phyloP scores from a whole-genome alignment of 148 eudicot genomes.

The Mesembryanthemum crystallinum region DNA sequence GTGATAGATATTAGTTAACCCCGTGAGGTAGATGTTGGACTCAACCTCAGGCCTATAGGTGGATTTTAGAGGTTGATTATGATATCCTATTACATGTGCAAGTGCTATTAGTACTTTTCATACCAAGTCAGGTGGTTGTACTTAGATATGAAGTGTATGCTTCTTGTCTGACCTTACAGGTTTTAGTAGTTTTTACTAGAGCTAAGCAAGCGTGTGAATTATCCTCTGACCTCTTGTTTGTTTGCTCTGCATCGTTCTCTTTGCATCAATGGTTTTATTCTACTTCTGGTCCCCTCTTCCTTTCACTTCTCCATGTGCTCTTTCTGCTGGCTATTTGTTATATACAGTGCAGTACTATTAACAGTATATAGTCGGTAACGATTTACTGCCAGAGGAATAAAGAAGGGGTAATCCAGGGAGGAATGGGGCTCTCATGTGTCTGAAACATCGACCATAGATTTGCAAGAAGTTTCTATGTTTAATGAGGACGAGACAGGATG shows the following conservation, averaged over 20 bases:
- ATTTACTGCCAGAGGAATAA: too few species aligned
- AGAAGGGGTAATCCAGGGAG: too few species aligned
- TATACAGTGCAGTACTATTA: background rate
- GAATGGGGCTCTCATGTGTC: too few species aligned
- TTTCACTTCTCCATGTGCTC: too few species aligned
- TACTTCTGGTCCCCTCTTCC: background rate
- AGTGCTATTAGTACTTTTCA: background rate
- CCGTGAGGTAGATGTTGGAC: background rate
- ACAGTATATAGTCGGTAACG: too few species aligned
- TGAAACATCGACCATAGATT: too few species aligned
- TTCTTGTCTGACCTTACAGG: background rate
- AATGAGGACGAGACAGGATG: too few species aligned
- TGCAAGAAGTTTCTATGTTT: too few species aligned
- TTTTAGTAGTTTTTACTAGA: background rate
- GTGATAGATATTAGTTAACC: background rate
- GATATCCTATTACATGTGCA: background rate
- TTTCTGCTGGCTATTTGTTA: background rate
- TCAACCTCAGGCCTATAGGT: background rate
- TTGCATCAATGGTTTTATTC: background rate
- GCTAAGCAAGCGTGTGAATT: background rate
- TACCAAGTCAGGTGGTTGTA: too few species aligned
- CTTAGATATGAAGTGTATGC: background rate
- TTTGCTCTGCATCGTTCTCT: background rate
- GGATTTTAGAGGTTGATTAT: background rate
- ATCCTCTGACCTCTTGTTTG: background rate